These are phyloP conservation scores for Friedmanniomyces endolithicus DNA, from an alignment of 495 filamentous ascomycete genomes.

Conservation along the genomic window DNA sequence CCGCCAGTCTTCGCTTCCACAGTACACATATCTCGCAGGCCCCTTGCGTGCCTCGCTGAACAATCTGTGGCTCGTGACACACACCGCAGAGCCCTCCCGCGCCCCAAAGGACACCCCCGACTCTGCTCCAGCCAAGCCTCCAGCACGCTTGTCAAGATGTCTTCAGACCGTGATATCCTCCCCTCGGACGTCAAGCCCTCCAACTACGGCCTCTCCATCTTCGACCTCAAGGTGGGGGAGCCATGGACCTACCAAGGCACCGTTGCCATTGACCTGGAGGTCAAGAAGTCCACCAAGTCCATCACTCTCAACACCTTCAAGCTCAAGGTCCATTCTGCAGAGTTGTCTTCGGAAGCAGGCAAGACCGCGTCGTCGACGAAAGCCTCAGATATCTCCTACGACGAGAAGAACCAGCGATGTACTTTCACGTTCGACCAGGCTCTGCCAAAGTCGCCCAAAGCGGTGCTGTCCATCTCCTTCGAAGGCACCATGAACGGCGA, in stretches of 20 bases:
- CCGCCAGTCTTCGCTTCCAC: not conserved
- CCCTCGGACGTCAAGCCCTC: conserved; percentile 53
- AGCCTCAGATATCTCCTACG: conserved; percentile 57
- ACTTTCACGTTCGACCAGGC: conserved; percentile 59
- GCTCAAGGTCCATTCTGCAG: conserved; percentile 46
- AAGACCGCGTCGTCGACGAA: conserved; percentile 41
- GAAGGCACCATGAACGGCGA: conserved; percentile 73
- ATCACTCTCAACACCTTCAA: conserved; percentile 65
- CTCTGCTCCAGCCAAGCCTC: conserved; percentile 17
- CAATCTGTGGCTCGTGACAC: not conserved
- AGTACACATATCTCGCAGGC: not conserved
- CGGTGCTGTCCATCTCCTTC: conserved; percentile 60
- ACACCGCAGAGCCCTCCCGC: not conserved
- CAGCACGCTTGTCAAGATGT: conserved; percentile 19
- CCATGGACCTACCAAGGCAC: conserved; percentile 73
- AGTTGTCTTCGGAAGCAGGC: conserved; percentile 33
- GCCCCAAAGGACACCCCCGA: not conserved
- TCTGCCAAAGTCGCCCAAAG: conserved; percentile 48
- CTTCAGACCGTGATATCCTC: conserved; percentile 21
- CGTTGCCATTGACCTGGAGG: conserved; percentile 50
- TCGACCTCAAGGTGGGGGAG: conserved; percentile 58
- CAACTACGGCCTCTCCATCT: conserved; percentile 75
- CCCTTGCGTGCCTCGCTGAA: not conserved
- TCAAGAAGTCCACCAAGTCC: conserved; percentile 51
- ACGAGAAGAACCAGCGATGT: conserved; percentile 66